Evolutionary conservation across 306 rosid species (phyloP), one percentile per base, ranked within the genome.

Genomic region (Trichosanthes truncata): DNA sequence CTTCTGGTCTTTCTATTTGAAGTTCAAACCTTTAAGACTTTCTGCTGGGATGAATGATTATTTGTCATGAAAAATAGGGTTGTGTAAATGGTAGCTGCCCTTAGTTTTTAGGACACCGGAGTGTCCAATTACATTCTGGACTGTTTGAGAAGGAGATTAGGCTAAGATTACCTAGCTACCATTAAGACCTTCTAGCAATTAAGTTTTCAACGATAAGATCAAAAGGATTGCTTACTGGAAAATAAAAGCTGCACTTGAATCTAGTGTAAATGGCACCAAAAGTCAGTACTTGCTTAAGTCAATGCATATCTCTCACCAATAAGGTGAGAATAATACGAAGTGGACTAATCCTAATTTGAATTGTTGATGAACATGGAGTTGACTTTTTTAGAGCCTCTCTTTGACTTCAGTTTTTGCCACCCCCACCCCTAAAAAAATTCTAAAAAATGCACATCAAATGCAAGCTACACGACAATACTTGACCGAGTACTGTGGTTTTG

Each of bases 281-380:
- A 66, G 74, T 68, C 75, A 5, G 43, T 73, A 73, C 78, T 73
- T 46, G 25, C 78, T 48, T 48, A 73, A 73, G 78, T 73, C 78
- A 48, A 73, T 46, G 59, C 41, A 73, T 48, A 29, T 73, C 41
- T 73, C 78, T 26, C 78, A 46, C 25, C 60, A 46, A 45, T 46
- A 73, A 46, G 57, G 6, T 73, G 59, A 73, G 57, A 73, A 73
- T 67, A 15, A 45, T 48, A 14, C 48, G 56, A 25, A 26, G 13
- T 45, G 78, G 78, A 73, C 78, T 6, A 73, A 29, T 73, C 78
- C 25, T 48, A 6, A 73, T 73, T 15, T 41, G 21, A 43, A 9
- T 71, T 46, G 55, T 25, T 71, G 21, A 43, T 41, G 77, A 71
- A 6, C 53, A 71, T 45, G 5, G 14, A 73, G 78, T 48, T 74